Conservation (phyloP, 805 yeast species). For the Suhomyces tanzawaensis region DNA sequence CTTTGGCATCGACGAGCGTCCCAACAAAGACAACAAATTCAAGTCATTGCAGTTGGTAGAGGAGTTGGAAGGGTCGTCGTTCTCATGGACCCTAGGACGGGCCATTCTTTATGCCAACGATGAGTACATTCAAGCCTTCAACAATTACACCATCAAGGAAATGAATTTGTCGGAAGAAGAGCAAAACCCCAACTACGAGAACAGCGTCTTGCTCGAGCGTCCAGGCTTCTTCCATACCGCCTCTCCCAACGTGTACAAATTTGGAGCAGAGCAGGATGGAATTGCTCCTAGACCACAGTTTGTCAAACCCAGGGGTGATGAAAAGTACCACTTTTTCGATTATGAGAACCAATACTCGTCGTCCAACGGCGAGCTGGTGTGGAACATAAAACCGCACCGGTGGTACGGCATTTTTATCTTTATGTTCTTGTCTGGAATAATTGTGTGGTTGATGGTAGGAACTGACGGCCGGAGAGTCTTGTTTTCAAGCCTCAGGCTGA, state of each 20-base stretch:
- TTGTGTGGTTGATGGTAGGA: conserved; percentile 35
- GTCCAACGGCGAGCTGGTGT: conserved; percentile 34
- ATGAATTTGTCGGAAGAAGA: too few relatives aligned
- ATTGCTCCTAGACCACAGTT: conserved; percentile 44
- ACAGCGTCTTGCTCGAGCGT: conserved; percentile 12
- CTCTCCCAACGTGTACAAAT: conserved; percentile 43
- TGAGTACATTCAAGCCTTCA: conserved; percentile 46
- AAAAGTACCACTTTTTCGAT: conserved; percentile 24
- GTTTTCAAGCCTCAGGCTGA: background rate
- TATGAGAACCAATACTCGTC: conserved; percentile 28
- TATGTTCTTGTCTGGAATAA: conserved; percentile 20
- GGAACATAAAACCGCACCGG: conserved; percentile 45
- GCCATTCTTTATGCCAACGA: conserved; percentile 62
- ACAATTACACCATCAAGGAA: conserved; percentile 24
- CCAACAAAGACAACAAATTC: conserved; percentile 15
- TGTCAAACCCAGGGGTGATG: conserved; percentile 14
- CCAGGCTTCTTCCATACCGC: conserved; percentile 52
- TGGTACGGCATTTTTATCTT: conserved; percentile 39
- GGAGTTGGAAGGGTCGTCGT: conserved; percentile 40
- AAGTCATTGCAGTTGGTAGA: conserved; percentile 44
- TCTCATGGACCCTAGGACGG: conserved; percentile 58
- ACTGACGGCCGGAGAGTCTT: conserved; percentile 8
- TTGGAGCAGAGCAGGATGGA: conserved; percentile 53
- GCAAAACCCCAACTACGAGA: background rate
- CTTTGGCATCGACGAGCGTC: conserved; percentile 40